Percentiles rank a stretch among this genome's conserved stretches.
These are phyloP conservation scores for Mycena citricolor DNA, from an alignment of 1,284 basidiomycete species.

Conservation along the genomic window DNA sequence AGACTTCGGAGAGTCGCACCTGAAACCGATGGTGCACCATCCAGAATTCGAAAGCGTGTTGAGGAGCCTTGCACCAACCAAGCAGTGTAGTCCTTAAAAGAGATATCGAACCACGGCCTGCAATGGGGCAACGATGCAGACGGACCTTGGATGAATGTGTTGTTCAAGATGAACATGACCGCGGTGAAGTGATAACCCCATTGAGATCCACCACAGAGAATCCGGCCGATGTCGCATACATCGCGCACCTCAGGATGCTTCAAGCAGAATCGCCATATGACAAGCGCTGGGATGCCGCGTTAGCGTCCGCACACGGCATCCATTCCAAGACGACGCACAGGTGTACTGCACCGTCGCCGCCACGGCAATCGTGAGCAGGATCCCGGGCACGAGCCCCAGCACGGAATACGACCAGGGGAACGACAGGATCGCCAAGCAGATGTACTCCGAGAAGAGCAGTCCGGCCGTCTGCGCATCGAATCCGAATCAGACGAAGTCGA, in stretches of 20 bases:
- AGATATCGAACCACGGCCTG: background rate
- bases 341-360: conserved; percentile 36
- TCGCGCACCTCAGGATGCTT: conserved; percentile 58
- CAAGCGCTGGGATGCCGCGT: conserved; percentile 29
- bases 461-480: conserved; percentile 40
- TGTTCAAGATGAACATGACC: conserved; percentile 50
- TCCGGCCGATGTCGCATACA: conserved; percentile 62
- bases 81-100: conserved; percentile 39
- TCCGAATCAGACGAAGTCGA: too few relatives aligned
- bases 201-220: conserved; percentile 48
- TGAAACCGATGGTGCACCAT: conserved; percentile 57
- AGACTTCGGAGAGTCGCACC: conserved; percentile 17
- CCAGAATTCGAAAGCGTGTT: conserved; percentile 61
- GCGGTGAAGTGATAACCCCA: conserved; percentile 49
- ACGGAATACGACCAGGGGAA: conserved; percentile 59
- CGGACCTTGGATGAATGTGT: conserved; percentile 47
- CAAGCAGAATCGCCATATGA: conserved; percentile 60
- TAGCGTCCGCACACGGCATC: too few relatives aligned
- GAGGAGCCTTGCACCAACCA: conserved; percentile 46
- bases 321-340: conserved; percentile 8
- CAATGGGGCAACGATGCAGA: background rate
- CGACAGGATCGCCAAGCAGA: conserved; percentile 50
- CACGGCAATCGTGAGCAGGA: conserved; percentile 44
- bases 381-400: conserved; percentile 52
- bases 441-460: conserved; percentile 49